A percentile compares a stretch with the other conserved stretches of the same genome.
These are phyloP conservation scores for Aspergillus pseudoterreus DNA, from an alignment of 2,329 filamentous ascomycete genomes.

Conservation along the genomic window DNA sequence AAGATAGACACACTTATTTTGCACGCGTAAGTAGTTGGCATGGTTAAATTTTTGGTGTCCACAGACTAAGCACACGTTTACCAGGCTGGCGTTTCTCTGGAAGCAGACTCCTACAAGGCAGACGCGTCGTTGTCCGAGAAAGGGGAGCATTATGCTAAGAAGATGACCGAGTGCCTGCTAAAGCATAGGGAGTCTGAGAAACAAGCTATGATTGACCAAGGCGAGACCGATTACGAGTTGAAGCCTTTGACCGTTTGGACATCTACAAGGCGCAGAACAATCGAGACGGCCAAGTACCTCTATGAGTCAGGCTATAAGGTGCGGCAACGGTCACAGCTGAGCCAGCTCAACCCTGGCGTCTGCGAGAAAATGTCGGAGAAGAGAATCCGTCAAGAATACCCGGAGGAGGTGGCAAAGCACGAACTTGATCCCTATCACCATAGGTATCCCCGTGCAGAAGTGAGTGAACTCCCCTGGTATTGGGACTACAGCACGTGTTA, in stretches of 20 bases:
- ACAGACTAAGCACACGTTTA: constrained; percentile 11
- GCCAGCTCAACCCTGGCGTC: constrained; percentile 92
- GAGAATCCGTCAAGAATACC: constrained; percentile 75
- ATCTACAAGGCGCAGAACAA: constrained; percentile 81
- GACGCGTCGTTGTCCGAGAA: constrained; percentile 80
- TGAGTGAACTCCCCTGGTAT: constrained; percentile 35
- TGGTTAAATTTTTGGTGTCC: not conserved
- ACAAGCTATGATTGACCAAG: constrained; percentile 62
- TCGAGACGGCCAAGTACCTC: constrained; percentile 84
- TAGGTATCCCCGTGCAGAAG: constrained; percentile 89
- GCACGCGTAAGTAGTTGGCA: constrained; percentile 54
- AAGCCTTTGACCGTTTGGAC: constrained; percentile 91
- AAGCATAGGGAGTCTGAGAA: constrained; percentile 81
- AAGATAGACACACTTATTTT: constrained; percentile 90
- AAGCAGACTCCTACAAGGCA: constrained; percentile 87
- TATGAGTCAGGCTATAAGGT: constrained; percentile 77
- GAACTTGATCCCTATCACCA: constrained; percentile 95
- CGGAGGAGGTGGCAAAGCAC: constrained; percentile 89
- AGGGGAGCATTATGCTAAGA: constrained; percentile 74
- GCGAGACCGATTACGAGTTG: constrained; percentile 64
- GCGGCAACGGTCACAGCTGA: constrained; percentile 90
- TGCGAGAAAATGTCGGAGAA: constrained; percentile 90
- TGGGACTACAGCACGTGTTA: not conserved
- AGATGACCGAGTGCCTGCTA: constrained; percentile 80
- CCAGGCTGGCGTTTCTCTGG: constrained; percentile 72